A percentile compares a stretch with the other conserved stretches of the same genome.
These are phyloP conservation scores for Ophiostoma ips DNA, from an alignment of 2,329 filamentous ascomycete genomes.

Conservation along the genomic window DNA sequence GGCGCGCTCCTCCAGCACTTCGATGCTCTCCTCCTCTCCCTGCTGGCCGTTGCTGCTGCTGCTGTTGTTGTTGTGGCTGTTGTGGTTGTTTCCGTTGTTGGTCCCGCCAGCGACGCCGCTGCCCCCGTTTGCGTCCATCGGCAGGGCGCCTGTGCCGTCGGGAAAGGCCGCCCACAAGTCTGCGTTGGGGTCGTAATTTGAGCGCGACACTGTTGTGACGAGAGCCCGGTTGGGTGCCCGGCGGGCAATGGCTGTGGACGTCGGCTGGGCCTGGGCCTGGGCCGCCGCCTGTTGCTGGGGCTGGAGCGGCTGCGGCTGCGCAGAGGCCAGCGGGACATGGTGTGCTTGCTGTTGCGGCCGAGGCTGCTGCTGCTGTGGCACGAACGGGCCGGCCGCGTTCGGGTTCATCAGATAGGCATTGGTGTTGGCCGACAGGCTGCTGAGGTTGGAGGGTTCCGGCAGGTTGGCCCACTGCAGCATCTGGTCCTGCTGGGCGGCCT, in stretches of 20 bases:
- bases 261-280: slow-evolving; percentile 13
- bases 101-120: neutral
- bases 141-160: slow-evolving; percentile 24
- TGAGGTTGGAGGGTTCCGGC: slow-evolving; percentile 24
- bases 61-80: slow-evolving; percentile 12
- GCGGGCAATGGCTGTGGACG: slow-evolving; percentile 38
- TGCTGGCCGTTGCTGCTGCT: slow-evolving; percentile 13
- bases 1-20: slow-evolving; percentile 66
- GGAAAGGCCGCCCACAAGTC: slow-evolving; percentile 29
- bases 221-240: slow-evolving; percentile 37
- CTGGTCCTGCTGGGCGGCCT: slow-evolving; percentile 31
- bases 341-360: slow-evolving; percentile 1
- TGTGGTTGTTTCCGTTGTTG: slow-evolving; percentile 2
- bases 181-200: slow-evolving; percentile 24
- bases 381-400: slow-evolving; percentile 15
- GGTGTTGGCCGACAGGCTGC: slow-evolving; percentile 22
- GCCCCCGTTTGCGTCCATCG: neutral
- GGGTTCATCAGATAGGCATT: slow-evolving; percentile 27
- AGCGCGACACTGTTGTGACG: slow-evolving; percentile 27
- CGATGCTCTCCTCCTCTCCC: slow-evolving; percentile 56
- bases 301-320: slow-evolving; percentile 1
- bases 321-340: slow-evolving; percentile 7
- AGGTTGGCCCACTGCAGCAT: slow-evolving; percentile 31
- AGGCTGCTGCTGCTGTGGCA: slow-evolving; percentile 13
- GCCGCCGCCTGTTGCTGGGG: neutral